Evolutionary conservation across 1,139 yeast genomes (phyloP).

Genomic region (Starmera stellimalicola): DNA sequence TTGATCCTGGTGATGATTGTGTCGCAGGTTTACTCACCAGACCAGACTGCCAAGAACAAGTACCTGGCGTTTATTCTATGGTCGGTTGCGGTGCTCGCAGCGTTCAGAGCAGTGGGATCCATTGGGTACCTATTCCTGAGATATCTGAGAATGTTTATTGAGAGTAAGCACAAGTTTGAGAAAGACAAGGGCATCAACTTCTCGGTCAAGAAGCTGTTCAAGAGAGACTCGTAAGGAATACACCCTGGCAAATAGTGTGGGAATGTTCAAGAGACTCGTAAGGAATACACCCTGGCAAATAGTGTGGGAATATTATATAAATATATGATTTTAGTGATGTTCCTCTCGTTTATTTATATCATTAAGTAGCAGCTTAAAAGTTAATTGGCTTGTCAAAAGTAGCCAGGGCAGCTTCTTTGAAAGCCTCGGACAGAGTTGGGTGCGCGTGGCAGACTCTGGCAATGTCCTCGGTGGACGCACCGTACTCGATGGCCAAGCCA

Average conservation of each 20-base stretch:
- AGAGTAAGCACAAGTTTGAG: conserved; percentile 28
- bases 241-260: no score
- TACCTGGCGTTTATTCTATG: conserved; percentile 80
- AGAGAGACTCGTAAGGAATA: no score
- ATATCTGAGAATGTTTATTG: conserved; percentile 27
- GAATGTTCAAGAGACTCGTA: no score
- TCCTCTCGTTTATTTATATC: neutral
- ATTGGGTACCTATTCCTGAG: conserved; percentile 49
- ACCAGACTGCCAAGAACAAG: conserved; percentile 54
- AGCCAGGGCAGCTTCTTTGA: conserved; percentile 96
- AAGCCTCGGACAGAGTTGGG: conserved; percentile 96
- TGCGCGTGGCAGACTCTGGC: conserved; percentile 98
- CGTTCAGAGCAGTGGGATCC: conserved; percentile 75
- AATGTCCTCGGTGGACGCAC: conserved; percentile 96
- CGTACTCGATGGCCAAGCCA: conserved; percentile 95
- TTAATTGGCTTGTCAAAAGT: conserved; percentile 87
- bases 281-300: no score
- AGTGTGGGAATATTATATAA: no score
- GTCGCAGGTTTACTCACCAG: conserved; percentile 68
- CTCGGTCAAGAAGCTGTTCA: conserved; percentile 1
- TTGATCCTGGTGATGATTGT: conserved; percentile 76
- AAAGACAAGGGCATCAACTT: conserved; percentile 16
- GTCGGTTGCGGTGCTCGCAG: conserved; percentile 80
- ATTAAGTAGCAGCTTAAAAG: conserved; percentile 34
- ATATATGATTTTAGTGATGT: neutral